Evolutionary conservation across 805 yeast species (phyloP), one percentile per base, ranked within the genome.

Genomic region (Schwanniomyces yamadae): DNA sequence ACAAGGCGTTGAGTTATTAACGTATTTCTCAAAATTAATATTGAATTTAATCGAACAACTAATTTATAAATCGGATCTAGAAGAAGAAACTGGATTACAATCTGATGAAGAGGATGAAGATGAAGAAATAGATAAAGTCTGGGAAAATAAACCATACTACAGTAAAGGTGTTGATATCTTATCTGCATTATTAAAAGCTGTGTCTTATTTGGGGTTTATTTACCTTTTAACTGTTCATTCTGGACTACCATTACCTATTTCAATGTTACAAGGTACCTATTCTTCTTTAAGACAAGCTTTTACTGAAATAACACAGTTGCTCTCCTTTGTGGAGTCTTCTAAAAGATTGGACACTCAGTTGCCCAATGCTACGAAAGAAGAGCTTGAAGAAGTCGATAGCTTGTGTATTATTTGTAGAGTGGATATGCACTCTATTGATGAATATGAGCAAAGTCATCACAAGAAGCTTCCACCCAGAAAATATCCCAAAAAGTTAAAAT

Each of bases 341-440:
- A 75, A 75, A 32, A 77, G 80, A 48, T 63, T 93, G 50, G 88
- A 84, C 43, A 66, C 70, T 18, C 77, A 73, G 43, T 66, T 93
- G 34, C 63, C 65, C 6, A 73, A 78, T 41, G 95, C 96, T 3
- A 65, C 81, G 1, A 67, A 58, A 9, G 75, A 64, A 19, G 90
- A 85, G 29, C 66, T 85, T 39, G 74, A 42, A 1, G 48, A 63
- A 5, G 71, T 78, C 13, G 80, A 77, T 44, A 83, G 82, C 62
- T 66, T 55, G 54, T 85, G 99, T 61, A 88, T 88, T 42, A 84
- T 91, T 26, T 91, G 99, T 62, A 79, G 95, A 49, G 98, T 93
- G 48, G 95, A 87, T 42, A 83, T 91, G 91, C 57, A 69, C 5
- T 53, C 78, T 1, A 66, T 57, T 2, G 71, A 58, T 40, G 49